Conservation (phyloP, 768 basidiomycete species). For the Hygrophorus russula region DNA sequence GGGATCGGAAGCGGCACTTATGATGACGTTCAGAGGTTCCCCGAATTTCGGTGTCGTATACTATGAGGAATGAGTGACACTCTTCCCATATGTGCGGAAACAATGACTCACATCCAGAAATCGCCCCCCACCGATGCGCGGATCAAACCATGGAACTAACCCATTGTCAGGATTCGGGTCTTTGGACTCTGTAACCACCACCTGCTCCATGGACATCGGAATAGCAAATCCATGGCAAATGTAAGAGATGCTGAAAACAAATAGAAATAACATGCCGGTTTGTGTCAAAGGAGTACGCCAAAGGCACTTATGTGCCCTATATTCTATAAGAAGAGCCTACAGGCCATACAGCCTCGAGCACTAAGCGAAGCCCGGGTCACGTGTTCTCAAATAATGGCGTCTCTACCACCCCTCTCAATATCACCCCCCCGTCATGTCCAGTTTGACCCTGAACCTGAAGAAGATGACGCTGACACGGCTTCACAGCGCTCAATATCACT, state of each 20-base stretch:
- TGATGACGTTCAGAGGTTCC: constrained; percentile 79
- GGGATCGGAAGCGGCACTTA: constrained; percentile 70
- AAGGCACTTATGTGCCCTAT: background rate
- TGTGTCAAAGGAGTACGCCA: background rate
- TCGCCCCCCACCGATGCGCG: constrained; percentile 59
- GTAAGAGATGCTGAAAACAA: background rate
- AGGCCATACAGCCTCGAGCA: background rate
- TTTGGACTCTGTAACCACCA: background rate
- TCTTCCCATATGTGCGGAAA: background rate
- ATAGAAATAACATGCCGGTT: background rate
- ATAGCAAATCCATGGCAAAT: background rate
- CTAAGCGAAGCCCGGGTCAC: too few species aligned
- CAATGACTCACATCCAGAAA: constrained; percentile 56
- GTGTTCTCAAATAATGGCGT: too few species aligned
- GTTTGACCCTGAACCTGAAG: constrained; percentile 23
- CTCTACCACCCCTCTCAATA: background rate
- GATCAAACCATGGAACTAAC: constrained; percentile 44
- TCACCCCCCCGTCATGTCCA: constrained; percentile 1
- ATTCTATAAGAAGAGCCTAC: constrained; percentile 3
- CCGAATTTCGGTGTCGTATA: constrained; percentile 55
- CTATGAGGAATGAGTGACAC: constrained; percentile 22
- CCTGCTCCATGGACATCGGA: background rate
- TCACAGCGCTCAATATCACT: constrained; percentile 72
- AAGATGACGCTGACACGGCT: constrained; percentile 64
- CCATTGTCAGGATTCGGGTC: background rate